phyloP scores from a whole-genome alignment of 176 grass and related monocot species.

The sorghum (Sorghum bicolor) region Sorghum_bicolor_NCBIv3 NC_012870.2:63291001-63291500 shows the following conservation, averaged over 20 bases:
- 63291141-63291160: slow-evolving; percentile 52
- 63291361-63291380: not conserved
- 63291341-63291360: not conserved
- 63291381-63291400: not conserved
- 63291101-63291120: slow-evolving; percentile 69
- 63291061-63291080: slow-evolving; percentile 66
- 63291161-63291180: slow-evolving; percentile 69
- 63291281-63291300: not conserved
- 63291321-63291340: not conserved
- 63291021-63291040: slow-evolving; percentile 72
- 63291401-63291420: not conserved
- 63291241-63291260: not conserved
- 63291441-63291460: not conserved
- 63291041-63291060: slow-evolving; percentile 67
- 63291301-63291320: not conserved
- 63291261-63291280: not conserved
- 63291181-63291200: slow-evolving; percentile 61
- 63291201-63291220: not conserved
- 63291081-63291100: slow-evolving; percentile 66
- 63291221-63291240: not conserved
- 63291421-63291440: not conserved
- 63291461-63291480: not conserved
- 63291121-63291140: slow-evolving; percentile 60
- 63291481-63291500: not conserved
- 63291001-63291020: slow-evolving; percentile 31